These are phyloP conservation scores for Saussurea involucrata DNA, from an alignment of 129 eudicot species.

Conservation along the genomic window DNA sequence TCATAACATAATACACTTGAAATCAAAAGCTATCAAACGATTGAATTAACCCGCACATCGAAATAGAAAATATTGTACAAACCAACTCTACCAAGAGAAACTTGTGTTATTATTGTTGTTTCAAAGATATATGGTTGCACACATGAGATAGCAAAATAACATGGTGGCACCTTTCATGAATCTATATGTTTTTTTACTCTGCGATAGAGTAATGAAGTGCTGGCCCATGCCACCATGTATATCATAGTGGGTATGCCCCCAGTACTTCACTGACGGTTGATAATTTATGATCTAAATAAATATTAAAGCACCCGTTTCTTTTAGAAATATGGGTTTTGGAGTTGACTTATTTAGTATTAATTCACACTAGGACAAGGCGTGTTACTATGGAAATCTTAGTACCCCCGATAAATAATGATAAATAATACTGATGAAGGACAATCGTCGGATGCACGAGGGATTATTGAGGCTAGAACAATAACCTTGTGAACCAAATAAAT, in stretches of 20 bases:
- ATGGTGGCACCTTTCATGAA: not conserved
- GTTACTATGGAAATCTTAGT: not conserved
- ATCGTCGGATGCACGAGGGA: too few relatives aligned
- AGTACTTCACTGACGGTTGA: not conserved
- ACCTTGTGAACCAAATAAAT: not conserved
- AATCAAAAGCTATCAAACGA: too few relatives aligned
- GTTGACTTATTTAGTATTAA: too few relatives aligned
- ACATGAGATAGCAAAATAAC: too few relatives aligned
- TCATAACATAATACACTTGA: too few relatives aligned
- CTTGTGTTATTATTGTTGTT: not conserved
- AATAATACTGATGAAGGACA: too few relatives aligned
- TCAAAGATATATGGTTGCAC: not conserved
- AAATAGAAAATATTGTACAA: too few relatives aligned
- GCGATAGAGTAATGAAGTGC: not conserved
- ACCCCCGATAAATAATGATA: not conserved
- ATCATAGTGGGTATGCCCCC: not conserved
- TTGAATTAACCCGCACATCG: not conserved
- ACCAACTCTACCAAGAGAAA: not conserved
- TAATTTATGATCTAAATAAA: not conserved
- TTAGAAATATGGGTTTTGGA: not conserved
- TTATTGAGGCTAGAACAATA: not conserved
- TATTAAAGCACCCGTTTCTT: too few relatives aligned
- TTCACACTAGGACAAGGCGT: not conserved
- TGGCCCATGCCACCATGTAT: not conserved
- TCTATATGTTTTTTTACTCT: too few relatives aligned